Evolutionary conservation across 495 filamentous ascomycete species (phyloP), one percentile per base, ranked within the genome.

Genomic region (Coniosporium apollinis): DNA sequence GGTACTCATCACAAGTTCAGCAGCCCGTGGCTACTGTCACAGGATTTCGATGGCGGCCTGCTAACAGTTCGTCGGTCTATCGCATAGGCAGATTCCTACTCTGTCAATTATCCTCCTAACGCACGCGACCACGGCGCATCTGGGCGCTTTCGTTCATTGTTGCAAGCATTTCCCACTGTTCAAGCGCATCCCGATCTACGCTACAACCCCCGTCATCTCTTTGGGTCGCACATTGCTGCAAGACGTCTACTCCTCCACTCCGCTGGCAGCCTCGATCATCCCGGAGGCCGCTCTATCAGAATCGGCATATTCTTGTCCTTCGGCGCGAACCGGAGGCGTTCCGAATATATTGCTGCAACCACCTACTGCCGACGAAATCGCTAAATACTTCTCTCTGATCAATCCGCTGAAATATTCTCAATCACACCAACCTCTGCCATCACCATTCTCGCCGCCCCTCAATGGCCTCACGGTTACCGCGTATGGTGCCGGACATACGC

Each of bases 321-420:
- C 54, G 10, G 37, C 40, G 5, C 33, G 38, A 11, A 28, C 42
- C 19, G 34, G 32, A 9, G 34, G 22, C 14, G 44, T 42, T 11
- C 49, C 66, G 17, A 58, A 70, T 43, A 74, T 93, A 35, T 67
- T 93, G 5, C 68, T 89, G 7, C 79, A 83, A 49, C 65, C 83
- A 0, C 89, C 89, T 4, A 82, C 76, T 0, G 48, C 69, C 5
- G 82, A 91, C 25, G 89, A 99, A 50, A 94, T 94, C 38, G 80
- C 82, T 3, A 69, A 70, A 20, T 96, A 91, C 51, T 99, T 96
- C 56, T 74, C 76, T 11, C 64, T 80, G n/a, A 94, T 99, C 45
- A 79, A 89, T 48, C 76, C 83, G 0, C 64, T 99, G 14, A 96
- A 96, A 58, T 99, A 94, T 59, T 94, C 84, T 4, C 91, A 96